phyloP scores from a whole-genome alignment of 768 basidiomycete genomes.

The Termitomyces sp. region DNA sequence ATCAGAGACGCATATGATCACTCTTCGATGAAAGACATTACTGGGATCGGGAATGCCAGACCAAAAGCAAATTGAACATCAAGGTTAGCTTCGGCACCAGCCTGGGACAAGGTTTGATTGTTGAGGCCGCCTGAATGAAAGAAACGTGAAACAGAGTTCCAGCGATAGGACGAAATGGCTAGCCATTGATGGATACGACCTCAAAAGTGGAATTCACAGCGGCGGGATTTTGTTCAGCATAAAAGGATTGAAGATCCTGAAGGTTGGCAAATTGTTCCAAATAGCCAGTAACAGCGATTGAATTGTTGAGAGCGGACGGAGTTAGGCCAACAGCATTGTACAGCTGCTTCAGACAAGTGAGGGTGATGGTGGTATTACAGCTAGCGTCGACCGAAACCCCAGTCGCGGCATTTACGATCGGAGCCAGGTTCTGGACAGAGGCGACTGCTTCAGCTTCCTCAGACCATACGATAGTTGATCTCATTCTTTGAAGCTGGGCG shows the following conservation, averaged over 20 bases:
- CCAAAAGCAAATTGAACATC: slow-evolving; percentile 63
- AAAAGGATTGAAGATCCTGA: slow-evolving; percentile 46
- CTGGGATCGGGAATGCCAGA: slow-evolving; percentile 52
- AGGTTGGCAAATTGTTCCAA: slow-evolving; percentile 46
- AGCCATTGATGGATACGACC: slow-evolving; percentile 50
- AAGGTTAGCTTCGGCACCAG: slow-evolving; percentile 58
- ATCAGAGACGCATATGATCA: background rate
- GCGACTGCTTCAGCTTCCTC: slow-evolving; percentile 15
- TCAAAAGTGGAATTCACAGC: slow-evolving; percentile 47
- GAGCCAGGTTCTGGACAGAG: slow-evolving; percentile 4
- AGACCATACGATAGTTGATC: slow-evolving; percentile 15
- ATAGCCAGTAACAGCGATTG: slow-evolving; percentile 49
- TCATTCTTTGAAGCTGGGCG: slow-evolving; percentile 19
- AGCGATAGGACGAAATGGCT: background rate
- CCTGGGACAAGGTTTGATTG: slow-evolving; percentile 41
- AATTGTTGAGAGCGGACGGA: slow-evolving; percentile 37
- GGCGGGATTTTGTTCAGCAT: slow-evolving; percentile 34
- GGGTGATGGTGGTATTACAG: slow-evolving; percentile 45
- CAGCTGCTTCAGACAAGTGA: slow-evolving; percentile 47
- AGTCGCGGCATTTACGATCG: background rate
- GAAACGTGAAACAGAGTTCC: background rate
- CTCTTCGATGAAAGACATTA: slow-evolving; percentile 8
- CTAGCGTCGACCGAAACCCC: slow-evolving; percentile 31
- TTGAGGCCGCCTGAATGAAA: slow-evolving; percentile 44
- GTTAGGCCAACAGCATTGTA: slow-evolving; percentile 47